Evolutionary conservation across 176 grass and related monocot species (phyloP).

Genomic region (Puccinellia tenuiflora): DNA sequence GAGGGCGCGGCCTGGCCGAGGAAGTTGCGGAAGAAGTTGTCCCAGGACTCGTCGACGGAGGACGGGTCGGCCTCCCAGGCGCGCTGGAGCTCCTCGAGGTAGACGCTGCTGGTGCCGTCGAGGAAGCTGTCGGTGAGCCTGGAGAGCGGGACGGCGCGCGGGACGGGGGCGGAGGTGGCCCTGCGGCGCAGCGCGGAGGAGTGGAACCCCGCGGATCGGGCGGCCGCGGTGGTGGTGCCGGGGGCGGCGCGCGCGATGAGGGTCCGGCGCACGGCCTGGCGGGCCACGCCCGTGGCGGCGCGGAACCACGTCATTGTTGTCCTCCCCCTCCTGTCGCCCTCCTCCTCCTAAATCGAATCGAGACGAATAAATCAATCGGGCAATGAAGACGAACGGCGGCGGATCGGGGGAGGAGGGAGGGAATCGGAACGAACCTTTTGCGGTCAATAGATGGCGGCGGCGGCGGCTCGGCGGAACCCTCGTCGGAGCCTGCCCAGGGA

Average conservation of each 20-base stretch:
- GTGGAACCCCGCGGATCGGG: constrained; percentile 39
- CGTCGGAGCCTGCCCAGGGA: neutral
- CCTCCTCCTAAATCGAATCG: neutral
- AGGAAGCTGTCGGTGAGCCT: constrained; percentile 72
- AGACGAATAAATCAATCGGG: neutral
- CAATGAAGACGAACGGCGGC: neutral
- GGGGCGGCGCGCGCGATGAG: constrained; percentile 19
- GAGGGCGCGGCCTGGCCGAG: constrained; percentile 38
- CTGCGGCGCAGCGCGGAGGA: constrained; percentile 27
- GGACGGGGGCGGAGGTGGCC: constrained; percentile 29
- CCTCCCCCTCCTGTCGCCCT: neutral
- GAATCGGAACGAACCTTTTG: neutral
- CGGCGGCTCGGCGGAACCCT: neutral
- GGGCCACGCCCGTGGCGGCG: constrained; percentile 50
- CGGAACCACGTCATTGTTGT: constrained; percentile 59
- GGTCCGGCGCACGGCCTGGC: constrained; percentile 48
- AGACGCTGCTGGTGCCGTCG: constrained; percentile 74
- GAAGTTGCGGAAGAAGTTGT: constrained; percentile 91
- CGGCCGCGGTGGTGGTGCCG: neutral
- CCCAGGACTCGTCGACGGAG: constrained; percentile 76
- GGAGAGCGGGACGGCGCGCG: constrained; percentile 64
- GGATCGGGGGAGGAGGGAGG: neutral
- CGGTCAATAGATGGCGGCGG: neutral
- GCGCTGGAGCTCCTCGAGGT: constrained; percentile 84
- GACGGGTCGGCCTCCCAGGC: constrained; percentile 63